These are phyloP conservation scores for Kluyveromyces sp. DNA, from an alignment of 1,139 yeast genomes.

Conservation along the genomic window DNA sequence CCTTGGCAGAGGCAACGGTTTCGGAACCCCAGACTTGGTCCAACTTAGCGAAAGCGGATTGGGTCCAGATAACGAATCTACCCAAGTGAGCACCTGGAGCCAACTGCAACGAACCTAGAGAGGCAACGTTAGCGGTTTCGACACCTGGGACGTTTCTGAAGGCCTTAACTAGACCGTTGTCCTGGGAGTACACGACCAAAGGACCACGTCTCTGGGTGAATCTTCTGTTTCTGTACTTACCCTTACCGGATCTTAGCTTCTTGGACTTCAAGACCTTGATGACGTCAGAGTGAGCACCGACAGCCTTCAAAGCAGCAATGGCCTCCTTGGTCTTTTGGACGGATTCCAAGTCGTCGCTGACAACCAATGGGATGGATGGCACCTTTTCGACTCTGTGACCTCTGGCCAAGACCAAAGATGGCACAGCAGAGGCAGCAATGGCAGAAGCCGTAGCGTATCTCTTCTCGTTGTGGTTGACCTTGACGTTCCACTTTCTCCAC, in stretches of 20 bases:
- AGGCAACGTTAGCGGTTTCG: slow-evolving; percentile 88
- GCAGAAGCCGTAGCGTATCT: slow-evolving; percentile 99
- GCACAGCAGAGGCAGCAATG: slow-evolving; percentile 98
- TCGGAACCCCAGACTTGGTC: slow-evolving; percentile 98
- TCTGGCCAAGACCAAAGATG: slow-evolving; percentile 98
- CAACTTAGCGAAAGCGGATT: slow-evolving; percentile 93
- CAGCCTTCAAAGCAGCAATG: slow-evolving; percentile 94
- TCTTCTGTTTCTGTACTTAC: slow-evolving; percentile 99
- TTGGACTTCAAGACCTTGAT: slow-evolving; percentile 97
- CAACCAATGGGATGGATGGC: slow-evolving; percentile 98
- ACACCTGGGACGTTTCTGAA: slow-evolving; percentile 99
- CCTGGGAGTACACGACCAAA: slow-evolving; percentile 95
- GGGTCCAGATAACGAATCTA: slow-evolving; percentile 99
- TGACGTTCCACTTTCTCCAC: slow-evolving; percentile 99
- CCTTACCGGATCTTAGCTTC: slow-evolving; percentile 99
- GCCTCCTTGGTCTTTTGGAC: slow-evolving; percentile 98
- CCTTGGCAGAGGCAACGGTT: slow-evolving; percentile 66
- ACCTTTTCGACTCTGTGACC: slow-evolving; percentile 99
- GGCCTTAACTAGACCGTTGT: slow-evolving; percentile 96
- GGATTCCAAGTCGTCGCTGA: slow-evolving; percentile 87
- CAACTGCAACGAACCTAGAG: slow-evolving; percentile 94
- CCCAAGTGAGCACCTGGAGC: slow-evolving; percentile 99
- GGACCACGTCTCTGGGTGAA: slow-evolving; percentile 99
- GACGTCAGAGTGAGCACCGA: slow-evolving; percentile 98
- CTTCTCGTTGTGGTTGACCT: slow-evolving; percentile 99